A percentile compares a stretch with the other conserved stretches of the same genome.
These are phyloP conservation scores for Mrakia hoshinonis DNA, from an alignment of 768 basidiomycete species.

Conservation along the genomic window DNA sequence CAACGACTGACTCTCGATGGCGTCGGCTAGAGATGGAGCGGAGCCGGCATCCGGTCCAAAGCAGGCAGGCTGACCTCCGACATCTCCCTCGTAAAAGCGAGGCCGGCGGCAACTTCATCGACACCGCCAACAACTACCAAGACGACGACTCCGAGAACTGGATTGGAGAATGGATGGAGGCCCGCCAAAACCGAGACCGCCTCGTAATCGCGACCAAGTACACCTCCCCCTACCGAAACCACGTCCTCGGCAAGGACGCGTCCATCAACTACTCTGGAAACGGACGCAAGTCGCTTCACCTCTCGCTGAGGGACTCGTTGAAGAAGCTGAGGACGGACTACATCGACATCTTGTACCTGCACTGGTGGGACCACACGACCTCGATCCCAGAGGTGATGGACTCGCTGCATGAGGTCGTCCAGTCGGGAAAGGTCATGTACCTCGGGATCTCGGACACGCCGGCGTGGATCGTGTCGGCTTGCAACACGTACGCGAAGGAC, in stretches of 20 bases:
- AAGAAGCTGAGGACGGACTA: constrained; percentile 32
- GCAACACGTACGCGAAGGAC: constrained; percentile 33
- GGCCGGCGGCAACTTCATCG: constrained; percentile 22
- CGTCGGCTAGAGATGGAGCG: too few species aligned
- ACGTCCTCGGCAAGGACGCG: constrained; percentile 15
- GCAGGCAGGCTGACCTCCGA: not conserved
- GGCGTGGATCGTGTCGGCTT: constrained; percentile 32
- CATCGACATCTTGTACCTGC: constrained; percentile 34
- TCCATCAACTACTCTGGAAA: constrained; percentile 28
- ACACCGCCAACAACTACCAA: constrained; percentile 28
- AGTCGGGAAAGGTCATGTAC: constrained; percentile 33
- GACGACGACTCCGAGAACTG: constrained; percentile 28
- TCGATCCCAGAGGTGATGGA: constrained; percentile 34
- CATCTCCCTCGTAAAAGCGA: too few species aligned
- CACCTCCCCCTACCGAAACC: constrained; percentile 6
- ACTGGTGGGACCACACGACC: constrained; percentile 34
- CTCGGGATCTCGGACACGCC: constrained; percentile 34
- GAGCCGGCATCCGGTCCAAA: too few species aligned
- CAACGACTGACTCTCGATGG: too few species aligned
- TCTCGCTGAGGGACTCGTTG: constrained; percentile 31
- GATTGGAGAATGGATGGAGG: constrained; percentile 30
- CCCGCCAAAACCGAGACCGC: constrained; percentile 20
- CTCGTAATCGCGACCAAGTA: constrained; percentile 25
- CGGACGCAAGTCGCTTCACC: constrained; percentile 29
- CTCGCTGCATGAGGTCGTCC: constrained; percentile 28